phyloP scores from a whole-genome alignment of 345 rosid genomes.

The Eutrema heterophyllum region DNA sequence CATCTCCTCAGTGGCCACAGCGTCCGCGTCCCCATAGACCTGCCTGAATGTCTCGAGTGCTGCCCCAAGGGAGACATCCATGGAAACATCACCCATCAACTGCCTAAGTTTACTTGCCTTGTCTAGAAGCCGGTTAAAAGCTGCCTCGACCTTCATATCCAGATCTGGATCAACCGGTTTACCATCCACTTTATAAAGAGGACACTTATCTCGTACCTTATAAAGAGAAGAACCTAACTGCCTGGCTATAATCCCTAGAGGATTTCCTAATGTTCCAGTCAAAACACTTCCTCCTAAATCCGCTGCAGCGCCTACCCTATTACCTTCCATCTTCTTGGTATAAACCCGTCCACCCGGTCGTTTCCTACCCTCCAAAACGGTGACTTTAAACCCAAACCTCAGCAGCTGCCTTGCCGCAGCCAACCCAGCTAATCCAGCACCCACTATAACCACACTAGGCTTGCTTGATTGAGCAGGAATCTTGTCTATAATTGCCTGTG shows the following conservation, averaged over 20 bases:
- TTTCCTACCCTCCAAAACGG: slow-evolving; percentile 95
- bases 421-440: slow-evolving; percentile 89
- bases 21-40: slow-evolving; percentile 62
- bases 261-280: slow-evolving; percentile 94
- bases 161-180: slow-evolving; percentile 64
- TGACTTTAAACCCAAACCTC: slow-evolving; percentile 87
- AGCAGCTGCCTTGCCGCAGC: slow-evolving; percentile 85
- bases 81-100: slow-evolving; percentile 90
- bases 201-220: slow-evolving; percentile 95
- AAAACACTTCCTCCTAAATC: slow-evolving; percentile 98
- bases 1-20: slow-evolving; percentile 63
- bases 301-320: slow-evolving; percentile 66
- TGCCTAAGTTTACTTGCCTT: slow-evolving; percentile 88
- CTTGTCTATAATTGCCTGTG: slow-evolving; percentile 68
- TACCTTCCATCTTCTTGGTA: slow-evolving; percentile 93
- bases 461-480: slow-evolving; percentile 49
- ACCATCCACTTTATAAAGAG: slow-evolving; percentile 76
- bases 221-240: slow-evolving; percentile 70
- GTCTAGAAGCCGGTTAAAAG: slow-evolving; percentile 78
- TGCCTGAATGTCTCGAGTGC: slow-evolving; percentile 87
- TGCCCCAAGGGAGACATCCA: slow-evolving; percentile 87
- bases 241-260: slow-evolving; percentile 79
- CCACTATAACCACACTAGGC: slow-evolving; percentile 60
- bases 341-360: slow-evolving; percentile 97
- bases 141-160: slow-evolving; percentile 82